Percentiles rank a stretch among this genome's conserved stretches.
Conservation (phyloP, 768 basidiomycete species). For the Boletus reticulatus region DNA sequence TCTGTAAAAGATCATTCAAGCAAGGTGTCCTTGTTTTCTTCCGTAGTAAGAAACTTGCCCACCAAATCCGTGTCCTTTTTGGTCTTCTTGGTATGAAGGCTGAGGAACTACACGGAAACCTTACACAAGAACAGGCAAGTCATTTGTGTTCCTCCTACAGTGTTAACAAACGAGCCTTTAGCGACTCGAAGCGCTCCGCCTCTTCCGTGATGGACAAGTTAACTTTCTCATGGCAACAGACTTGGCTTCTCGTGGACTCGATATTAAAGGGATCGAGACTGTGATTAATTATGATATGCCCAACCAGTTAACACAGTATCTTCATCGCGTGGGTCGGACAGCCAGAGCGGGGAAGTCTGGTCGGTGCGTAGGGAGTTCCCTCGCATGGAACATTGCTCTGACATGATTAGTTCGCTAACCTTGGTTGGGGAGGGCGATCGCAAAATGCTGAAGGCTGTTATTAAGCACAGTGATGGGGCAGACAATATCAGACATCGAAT, state of each 20-base stretch:
- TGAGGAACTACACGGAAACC: constrained; percentile 91
- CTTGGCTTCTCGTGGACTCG: constrained; percentile 90
- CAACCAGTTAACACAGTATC: constrained; percentile 84
- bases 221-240: constrained; percentile 97
- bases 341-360: constrained; percentile 93
- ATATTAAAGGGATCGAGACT: constrained; percentile 96
- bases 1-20: constrained; percentile 89
- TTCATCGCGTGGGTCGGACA: constrained; percentile 96
- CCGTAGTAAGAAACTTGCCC: constrained; percentile 94
- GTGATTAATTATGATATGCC: constrained; percentile 99
- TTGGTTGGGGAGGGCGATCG: constrained; percentile 95
- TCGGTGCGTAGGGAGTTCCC: constrained; percentile 51
- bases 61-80: constrained; percentile 95
- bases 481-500: constrained; percentile 89
- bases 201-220: constrained; percentile 84
- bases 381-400: constrained; percentile 2
- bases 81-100: constrained; percentile 85
- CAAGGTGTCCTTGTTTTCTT: constrained; percentile 88
- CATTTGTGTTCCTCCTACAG: background rate
- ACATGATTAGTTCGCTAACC: constrained; percentile 72
- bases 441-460: constrained; percentile 93
- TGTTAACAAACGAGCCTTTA: constrained; percentile 31
- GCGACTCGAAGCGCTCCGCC: constrained; percentile 83
- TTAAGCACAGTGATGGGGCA: constrained; percentile 77
- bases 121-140: constrained; percentile 91